Percentiles rank a stretch among this genome's conserved stretches.
These are phyloP conservation scores for Calonectria pauciramosa DNA, from an alignment of 2,329 filamentous ascomycete genomes.

Conservation along the genomic window DNA sequence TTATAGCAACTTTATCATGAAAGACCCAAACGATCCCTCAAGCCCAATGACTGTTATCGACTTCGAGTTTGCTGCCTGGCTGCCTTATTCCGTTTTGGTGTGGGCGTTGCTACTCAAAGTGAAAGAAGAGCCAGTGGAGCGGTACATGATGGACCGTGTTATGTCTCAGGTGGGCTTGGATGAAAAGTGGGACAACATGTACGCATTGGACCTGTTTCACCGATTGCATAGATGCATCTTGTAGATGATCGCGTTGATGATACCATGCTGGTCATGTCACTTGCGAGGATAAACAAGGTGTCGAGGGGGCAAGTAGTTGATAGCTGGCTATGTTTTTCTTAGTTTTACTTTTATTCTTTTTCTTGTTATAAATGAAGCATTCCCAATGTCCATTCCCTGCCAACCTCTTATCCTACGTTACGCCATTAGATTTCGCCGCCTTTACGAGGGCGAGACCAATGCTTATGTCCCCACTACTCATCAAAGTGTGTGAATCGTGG, in stretches of 20 bases:
- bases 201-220: background rate
- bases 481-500: no score
- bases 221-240: background rate
- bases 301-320: no score
- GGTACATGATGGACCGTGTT: background rate
- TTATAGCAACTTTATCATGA: background rate
- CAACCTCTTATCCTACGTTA: no score
- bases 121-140: accelerated
- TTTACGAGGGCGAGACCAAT: no score
- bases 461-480: no score
- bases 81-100: background rate
- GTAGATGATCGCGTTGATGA: background rate
- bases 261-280: background rate
- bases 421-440: no score
- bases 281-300: no score
- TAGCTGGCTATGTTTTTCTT: no score
- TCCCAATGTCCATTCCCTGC: no score
- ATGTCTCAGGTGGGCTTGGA: background rate
- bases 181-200: background rate
- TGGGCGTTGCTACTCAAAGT: background rate
- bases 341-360: no score
- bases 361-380: no score
- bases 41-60: background rate
- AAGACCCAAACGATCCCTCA: background rate
- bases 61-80: background rate